These are phyloP conservation scores for Nitzschia putrida DNA, from an alignment of 108 stramenopile genomes.

Conservation along the genomic window DNA sequence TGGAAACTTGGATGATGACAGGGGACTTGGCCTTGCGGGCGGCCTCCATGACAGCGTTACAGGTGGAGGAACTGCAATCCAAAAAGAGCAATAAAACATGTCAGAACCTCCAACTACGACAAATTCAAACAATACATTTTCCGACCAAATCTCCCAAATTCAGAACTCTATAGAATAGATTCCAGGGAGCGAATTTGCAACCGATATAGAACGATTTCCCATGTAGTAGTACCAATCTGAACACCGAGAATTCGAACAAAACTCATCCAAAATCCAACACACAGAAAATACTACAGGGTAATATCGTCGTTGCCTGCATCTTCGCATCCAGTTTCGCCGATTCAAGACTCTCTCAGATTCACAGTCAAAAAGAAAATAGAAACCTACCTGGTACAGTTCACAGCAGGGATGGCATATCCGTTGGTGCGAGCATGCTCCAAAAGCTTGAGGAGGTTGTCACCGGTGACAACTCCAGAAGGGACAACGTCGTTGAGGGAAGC, in stretches of 20 bases:
- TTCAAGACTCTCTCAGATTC: too few relatives aligned
- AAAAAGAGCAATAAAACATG: background rate
- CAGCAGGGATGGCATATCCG: conserved; percentile 91
- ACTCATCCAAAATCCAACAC: too few relatives aligned
- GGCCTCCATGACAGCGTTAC: conserved; percentile 90
- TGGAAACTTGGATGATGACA: conserved; percentile 92
- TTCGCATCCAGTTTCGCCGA: background rate
- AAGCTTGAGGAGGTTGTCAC: conserved; percentile 86
- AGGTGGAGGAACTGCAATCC: conserved; percentile 82
- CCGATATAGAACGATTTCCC: too few relatives aligned
- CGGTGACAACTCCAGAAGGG: conserved; percentile 65
- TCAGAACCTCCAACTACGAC: background rate
- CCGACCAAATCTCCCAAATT: too few relatives aligned
- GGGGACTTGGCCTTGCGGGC: conserved; percentile 86
- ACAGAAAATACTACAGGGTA: too few relatives aligned
- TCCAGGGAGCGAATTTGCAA: too few relatives aligned
- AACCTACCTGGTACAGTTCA: conserved; percentile 93
- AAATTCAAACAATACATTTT: too few relatives aligned
- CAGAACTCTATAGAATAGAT: too few relatives aligned
- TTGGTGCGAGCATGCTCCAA: conserved; percentile 88
- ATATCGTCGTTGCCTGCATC: background rate
- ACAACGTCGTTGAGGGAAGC: conserved; percentile 55
- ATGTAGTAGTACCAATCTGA: too few relatives aligned
- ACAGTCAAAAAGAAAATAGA: background rate
- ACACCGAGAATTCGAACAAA: too few relatives aligned